Percentiles rank a stretch among this genome's conserved stretches.
phyloP scores from a whole-genome alignment of 768 basidiomycete species.

The Psilocybe tampanensis region DNA sequence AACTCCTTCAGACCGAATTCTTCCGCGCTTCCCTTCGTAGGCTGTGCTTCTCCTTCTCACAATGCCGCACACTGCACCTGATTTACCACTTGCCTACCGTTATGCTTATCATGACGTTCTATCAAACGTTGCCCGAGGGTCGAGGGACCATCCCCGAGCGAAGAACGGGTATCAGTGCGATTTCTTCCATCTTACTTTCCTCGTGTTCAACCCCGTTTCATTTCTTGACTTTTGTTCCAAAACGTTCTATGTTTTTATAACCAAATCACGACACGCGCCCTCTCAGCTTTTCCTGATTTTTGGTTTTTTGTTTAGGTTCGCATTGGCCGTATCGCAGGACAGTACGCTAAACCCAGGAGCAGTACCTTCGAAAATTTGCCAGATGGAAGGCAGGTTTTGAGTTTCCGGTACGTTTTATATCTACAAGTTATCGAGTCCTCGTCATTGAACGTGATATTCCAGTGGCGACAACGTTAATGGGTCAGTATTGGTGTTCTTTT shows the following conservation, averaged over 20 bases:
- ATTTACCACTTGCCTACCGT: background rate
- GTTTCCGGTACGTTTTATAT: slow-evolving; percentile 70
- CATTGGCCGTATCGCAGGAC: slow-evolving; percentile 92
- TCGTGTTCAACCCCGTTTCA: background rate
- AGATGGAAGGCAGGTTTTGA: slow-evolving; percentile 69
- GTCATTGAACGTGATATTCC: slow-evolving; percentile 2
- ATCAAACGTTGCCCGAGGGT: background rate
- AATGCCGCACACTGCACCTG: slow-evolving; percentile 1
- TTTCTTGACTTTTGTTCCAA: background rate
- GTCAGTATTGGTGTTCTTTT: slow-evolving; percentile 35
- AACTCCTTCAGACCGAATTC: no score
- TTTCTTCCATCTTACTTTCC: background rate
- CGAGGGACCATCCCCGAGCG: background rate
- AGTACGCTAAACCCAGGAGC: slow-evolving; percentile 94
- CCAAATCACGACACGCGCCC: background rate
- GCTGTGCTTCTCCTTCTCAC: background rate
- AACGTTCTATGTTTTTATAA: background rate
- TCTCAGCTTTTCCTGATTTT: background rate
- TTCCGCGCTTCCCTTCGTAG: background rate
- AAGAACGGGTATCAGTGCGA: background rate
- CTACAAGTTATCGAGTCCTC: background rate
- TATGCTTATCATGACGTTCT: background rate
- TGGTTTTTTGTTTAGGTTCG: slow-evolving; percentile 51
- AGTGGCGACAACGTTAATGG: slow-evolving; percentile 98
- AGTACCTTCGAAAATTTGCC: slow-evolving; percentile 80